Base-by-base conservation (phyloP, 2,329 filamentous ascomycete species). In the Sphaerostilbella broomeana region DNA sequence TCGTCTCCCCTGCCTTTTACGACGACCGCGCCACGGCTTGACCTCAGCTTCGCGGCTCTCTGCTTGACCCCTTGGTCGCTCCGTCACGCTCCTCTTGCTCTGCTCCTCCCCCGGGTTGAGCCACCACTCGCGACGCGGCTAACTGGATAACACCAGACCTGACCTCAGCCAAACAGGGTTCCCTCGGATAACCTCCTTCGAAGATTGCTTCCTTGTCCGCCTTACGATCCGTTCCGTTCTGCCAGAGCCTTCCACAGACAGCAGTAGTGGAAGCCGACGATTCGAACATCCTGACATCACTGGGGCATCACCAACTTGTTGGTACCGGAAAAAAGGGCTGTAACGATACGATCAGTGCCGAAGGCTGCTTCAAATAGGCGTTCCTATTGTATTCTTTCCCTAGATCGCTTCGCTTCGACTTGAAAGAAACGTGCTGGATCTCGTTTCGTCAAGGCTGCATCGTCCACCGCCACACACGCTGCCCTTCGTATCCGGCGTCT, bases 91-190 rank as follows among this genome's bases (percentile, higher is more conserved):
- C 29, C 15, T 15, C 29, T 18, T 18, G 29, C 40, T 12, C 34
- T 30, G 18, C 34, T 26, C n/a, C 13, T 15, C 28, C 41, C 38
- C 42, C 24, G 44, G 48, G 22, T 45, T 43, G 29, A 40, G 17
- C 21, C 36, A 27, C 38, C 38, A 22, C 27, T 33, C 36, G 35
- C 42, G 43, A 40, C 48, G 47, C 48, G 46, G 46, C 45, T 52
- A 48, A 55, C 51, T 44, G 43, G 43, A 45, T 40, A 47, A 53
- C 51, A 53, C 54, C 51, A 54, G 53, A 51, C 49, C 54, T 38
- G 51, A 56, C 52, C 42, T 44, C 41, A 39, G 44, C 41, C 45
- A 50, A 47, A 54, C 39, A 42, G 15, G 33, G 35, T 29, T 34
- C 40, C 33, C 33, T 22, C 27, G 30, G 16, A 30, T 21, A 37